A percentile compares a stretch with the other conserved stretches of the same genome.
These are phyloP conservation scores for Globisporangium paroecandrum DNA, from an alignment of 352 stramenopile species.

Conservation along the genomic window DNA sequence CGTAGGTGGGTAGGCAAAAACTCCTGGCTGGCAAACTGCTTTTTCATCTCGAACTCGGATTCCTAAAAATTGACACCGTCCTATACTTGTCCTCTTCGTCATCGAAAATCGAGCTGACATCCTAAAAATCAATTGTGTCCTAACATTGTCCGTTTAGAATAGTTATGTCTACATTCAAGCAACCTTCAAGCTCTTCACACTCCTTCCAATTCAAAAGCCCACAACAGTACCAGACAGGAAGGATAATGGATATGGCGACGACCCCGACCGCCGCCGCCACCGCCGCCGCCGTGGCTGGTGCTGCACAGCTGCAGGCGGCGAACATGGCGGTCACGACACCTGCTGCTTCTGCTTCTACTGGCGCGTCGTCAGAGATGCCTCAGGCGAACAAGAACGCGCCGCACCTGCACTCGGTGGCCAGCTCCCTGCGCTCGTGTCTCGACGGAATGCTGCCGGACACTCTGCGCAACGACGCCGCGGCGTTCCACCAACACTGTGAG, in stretches of 20 bases:
- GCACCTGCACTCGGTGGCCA: constrained; percentile 78
- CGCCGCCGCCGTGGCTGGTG: not conserved
- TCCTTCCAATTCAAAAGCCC: not conserved
- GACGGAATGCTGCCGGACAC: constrained; percentile 85
- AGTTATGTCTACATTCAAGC: not conserved
- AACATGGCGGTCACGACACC: not conserved
- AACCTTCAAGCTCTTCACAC: not conserved
- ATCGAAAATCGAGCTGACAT: no score
- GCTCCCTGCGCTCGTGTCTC: constrained; percentile 74
- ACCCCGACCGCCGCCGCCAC: not conserved
- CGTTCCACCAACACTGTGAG: constrained; percentile 64
- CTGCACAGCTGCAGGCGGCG: not conserved
- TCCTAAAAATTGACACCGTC: no score
- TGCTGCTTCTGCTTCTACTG: not conserved
- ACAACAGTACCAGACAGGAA: not conserved
- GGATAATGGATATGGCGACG: constrained; percentile 1
- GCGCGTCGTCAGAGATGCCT: not conserved
- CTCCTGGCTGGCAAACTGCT: no score
- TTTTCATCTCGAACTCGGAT: no score
- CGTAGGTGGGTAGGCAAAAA: no score
- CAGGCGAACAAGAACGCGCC: constrained; percentile 60
- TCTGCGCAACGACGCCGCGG: constrained; percentile 70
- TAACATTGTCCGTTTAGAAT: not conserved
- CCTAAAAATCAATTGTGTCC: not conserved
- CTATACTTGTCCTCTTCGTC: no score